Percentiles rank a stretch among this genome's conserved stretches.
phyloP scores from a whole-genome alignment of 1,139 yeast species.

The Groenewaldozyma sp. region DNA sequence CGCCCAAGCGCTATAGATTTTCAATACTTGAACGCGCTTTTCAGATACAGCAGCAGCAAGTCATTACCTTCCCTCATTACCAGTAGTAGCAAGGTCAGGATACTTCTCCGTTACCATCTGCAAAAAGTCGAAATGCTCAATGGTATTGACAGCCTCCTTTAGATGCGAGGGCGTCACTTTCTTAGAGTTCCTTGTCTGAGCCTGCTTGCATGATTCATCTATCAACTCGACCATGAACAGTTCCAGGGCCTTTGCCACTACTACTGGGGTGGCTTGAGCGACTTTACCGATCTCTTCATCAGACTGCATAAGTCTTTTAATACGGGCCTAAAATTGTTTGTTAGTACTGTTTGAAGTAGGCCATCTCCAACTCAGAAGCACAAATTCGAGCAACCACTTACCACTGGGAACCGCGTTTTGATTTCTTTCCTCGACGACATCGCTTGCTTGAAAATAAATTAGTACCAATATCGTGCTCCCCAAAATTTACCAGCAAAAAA shows the following conservation, averaged over 20 bases:
- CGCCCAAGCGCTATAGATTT: too few relatives aligned
- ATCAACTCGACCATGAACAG: constrained; percentile 84
- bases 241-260: constrained; percentile 91
- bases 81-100: constrained; percentile 29
- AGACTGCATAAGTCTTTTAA: constrained; percentile 92
- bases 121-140: constrained; percentile 87
- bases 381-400: constrained; percentile 15
- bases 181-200: constrained; percentile 65
- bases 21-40: too few relatives aligned
- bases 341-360: background rate
- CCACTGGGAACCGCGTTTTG: constrained; percentile 90
- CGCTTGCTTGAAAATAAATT: too few relatives aligned
- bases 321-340: constrained; percentile 47
- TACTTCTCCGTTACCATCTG: constrained; percentile 65
- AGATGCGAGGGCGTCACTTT: constrained; percentile 79
- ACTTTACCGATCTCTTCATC: constrained; percentile 98
- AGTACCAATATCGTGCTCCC: too few relatives aligned
- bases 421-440: constrained; percentile 33
- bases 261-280: constrained; percentile 96
- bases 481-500: too few relatives aligned
- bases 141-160: constrained; percentile 71
- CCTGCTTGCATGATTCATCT: constrained; percentile 73
- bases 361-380: background rate
- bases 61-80: constrained; percentile 10
- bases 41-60: too few relatives aligned